phyloP scores from a whole-genome alignment of 2,329 filamentous ascomycete genomes.

The Aspergillus jensenii region DNA sequence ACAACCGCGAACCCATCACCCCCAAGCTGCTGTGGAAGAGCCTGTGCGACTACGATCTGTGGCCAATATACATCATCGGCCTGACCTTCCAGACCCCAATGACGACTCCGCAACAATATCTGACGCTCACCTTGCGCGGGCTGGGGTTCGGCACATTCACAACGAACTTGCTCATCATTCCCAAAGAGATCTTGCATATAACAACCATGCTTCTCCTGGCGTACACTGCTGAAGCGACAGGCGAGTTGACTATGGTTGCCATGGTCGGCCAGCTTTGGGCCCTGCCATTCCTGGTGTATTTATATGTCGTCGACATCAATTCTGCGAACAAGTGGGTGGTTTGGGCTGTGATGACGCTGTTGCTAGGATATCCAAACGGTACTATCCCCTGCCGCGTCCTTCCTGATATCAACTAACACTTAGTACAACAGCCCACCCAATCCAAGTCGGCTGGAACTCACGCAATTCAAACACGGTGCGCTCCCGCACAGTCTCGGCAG shows the following conservation, averaged over 20 bases:
- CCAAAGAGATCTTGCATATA: constrained; percentile 24
- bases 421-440: constrained; percentile 48
- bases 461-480: constrained; percentile 41
- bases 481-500: constrained; percentile 37
- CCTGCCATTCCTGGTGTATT: constrained; percentile 53
- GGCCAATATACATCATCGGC: constrained; percentile 55
- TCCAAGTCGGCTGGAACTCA: constrained; percentile 46
- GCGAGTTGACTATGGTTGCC: constrained; percentile 52
- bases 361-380: constrained; percentile 54
- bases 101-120: constrained; percentile 35
- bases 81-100: constrained; percentile 44
- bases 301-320: constrained; percentile 47
- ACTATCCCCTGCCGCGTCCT: neutral
- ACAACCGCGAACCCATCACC: constrained; percentile 57
- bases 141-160: constrained; percentile 60
- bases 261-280: constrained; percentile 54
- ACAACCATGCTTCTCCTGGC: constrained; percentile 23
- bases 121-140: constrained; percentile 47
- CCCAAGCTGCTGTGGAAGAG: constrained; percentile 50
- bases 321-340: constrained; percentile 52
- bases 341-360: constrained; percentile 52
- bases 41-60: constrained; percentile 58
- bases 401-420: neutral
- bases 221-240: constrained; percentile 36
- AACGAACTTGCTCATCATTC: constrained; percentile 65